Evolutionary conservation across 495 filamentous ascomycete genomes (phyloP), one percentile per base, ranked within the genome.

Genomic region (Amphirosellinia nigrospora): DNA sequence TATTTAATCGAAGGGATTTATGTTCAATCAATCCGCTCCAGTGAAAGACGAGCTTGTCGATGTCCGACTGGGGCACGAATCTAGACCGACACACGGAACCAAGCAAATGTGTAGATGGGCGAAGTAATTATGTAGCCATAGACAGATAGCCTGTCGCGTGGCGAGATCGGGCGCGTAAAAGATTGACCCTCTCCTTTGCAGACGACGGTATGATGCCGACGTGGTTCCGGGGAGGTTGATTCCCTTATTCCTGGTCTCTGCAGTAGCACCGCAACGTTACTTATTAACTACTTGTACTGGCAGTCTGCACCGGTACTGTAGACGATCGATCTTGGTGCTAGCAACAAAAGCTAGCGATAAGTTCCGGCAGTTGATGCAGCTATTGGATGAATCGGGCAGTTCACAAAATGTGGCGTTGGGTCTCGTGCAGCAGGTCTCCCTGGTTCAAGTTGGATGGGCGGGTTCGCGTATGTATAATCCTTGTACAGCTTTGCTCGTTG

Each of bases 241-340:
- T 50, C 43, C 59, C 28, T 8, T 4, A 13, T 50, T 50, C 43
- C 59, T 53, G 39, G 58, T 52, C 30, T 15, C 45, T 66, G 69
- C 52, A 71, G 62, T 71, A 71, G 53, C 55, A 71, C 69, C 62
- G 69, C 69, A 71, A 71, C 69, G 69, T 71, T 71, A 71, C 69
- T 53, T 66, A 66, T 39, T 60, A 36, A 48, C 32, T 38, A 26
- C n/a, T 43, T 19, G 28, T 21, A 30, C n/a, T 43, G 30, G 28
- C 26, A 30, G 15, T 34, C 21, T 52, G 52, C 52, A 56, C 52
- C 52, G 6, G 30, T 58, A 19, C 16, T 4, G 21, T 15, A 32
- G 63, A 52, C 30, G 30, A 32, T 56, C 56, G 36, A 60, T 60
- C 6, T 21, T 9, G 15, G 34, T 41, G 36, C 58, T 15, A 61